A percentile compares a stretch with the other conserved stretches of the same genome.
Conservation (phyloP, 2,329 filamentous ascomycete genomes). For the Penicillium brevicompactum region DNA sequence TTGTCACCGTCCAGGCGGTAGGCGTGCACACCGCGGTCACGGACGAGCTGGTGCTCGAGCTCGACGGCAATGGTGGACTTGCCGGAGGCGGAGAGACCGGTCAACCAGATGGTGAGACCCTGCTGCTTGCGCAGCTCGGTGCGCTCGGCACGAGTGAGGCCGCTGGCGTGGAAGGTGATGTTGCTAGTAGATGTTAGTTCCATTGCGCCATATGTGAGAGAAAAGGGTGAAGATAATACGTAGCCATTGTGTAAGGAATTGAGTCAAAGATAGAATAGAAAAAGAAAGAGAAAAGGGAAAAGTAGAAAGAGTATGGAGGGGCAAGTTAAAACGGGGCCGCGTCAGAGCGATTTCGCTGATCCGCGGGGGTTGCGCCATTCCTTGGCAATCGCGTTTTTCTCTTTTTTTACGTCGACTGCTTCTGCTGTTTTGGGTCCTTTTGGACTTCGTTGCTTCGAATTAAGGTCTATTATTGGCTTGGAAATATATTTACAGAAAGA, state of each 20-base stretch:
- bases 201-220: background rate
- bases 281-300: slow-evolving; percentile 2
- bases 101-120: slow-evolving; percentile 97
- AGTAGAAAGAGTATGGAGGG: slow-evolving; percentile 15
- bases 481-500: background rate
- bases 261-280: background rate
- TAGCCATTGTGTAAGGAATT: slow-evolving; percentile 35
- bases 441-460: too few species aligned
- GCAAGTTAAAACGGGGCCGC: slow-evolving; percentile 22
- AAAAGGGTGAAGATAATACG: slow-evolving; percentile 27
- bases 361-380: slow-evolving; percentile 23
- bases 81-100: slow-evolving; percentile 90
- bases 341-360: slow-evolving; percentile 24
- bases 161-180: slow-evolving; percentile 50
- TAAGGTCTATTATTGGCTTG: background rate
- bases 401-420: background rate
- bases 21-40: slow-evolving; percentile 70
- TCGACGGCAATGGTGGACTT: slow-evolving; percentile 97
- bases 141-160: slow-evolving; percentile 46
- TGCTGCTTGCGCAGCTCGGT: slow-evolving; percentile 68
- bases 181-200: slow-evolving; percentile 35
- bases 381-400: slow-evolving; percentile 1
- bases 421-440: background rate
- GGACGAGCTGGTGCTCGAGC: slow-evolving; percentile 90
- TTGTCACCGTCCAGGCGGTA: slow-evolving; percentile 99